Evolutionary conservation across 2,329 filamentous ascomycete species (phyloP), one percentile per base, ranked within the genome.

Genomic region (Colletotrichum caudatum): DNA sequence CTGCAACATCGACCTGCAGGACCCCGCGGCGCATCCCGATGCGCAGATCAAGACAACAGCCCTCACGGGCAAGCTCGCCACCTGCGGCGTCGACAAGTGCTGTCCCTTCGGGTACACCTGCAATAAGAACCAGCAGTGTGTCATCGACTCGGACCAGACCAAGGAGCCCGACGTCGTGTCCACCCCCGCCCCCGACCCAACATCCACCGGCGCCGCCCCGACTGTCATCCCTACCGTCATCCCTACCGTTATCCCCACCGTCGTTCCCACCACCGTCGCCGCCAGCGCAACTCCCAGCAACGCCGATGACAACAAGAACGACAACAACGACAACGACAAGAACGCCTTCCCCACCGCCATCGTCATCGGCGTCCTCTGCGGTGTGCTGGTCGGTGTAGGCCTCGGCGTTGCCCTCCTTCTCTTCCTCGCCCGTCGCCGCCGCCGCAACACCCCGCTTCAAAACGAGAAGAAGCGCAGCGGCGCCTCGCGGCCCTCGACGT

Each of bases 21-120:
- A 94, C 75, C 85, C 89, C 2, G 84, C 81, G 11, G 75, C 81
- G 23, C 82, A 89, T 73, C 89, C 90, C 14, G 81, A 84, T 35
- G 89, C 89, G 41, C 84, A 87, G 37, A 83, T 94, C 76, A 93
- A 94, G 81, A 92, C 92, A 0, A 89, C 88, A 12, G 86, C 89
- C 11, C 87, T 92, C 39, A 83, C 84, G 23, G 84, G 86, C 12
- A 81, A 83, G 14, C 82, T 94, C 18, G 80, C 82, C 2, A 84
- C 81, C 26, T 94, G 93, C 75, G 90, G 87, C 18, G 80, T 73
- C 75, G 64, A 75, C 26, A 58, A 41, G 35, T 95, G 92, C 80
- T 95, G 93, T 78, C 92, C 93, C 0, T 91, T 91, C 79, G 93
- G 93, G 3, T 94, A 91, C 81, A 82, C 83, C 1, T 95, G 93